Percentiles rank a stretch among this genome's conserved stretches.
These are phyloP conservation scores for Lachnellula occidentalis DNA, from an alignment of 2,329 filamentous ascomycete genomes.

Conservation along the genomic window DNA sequence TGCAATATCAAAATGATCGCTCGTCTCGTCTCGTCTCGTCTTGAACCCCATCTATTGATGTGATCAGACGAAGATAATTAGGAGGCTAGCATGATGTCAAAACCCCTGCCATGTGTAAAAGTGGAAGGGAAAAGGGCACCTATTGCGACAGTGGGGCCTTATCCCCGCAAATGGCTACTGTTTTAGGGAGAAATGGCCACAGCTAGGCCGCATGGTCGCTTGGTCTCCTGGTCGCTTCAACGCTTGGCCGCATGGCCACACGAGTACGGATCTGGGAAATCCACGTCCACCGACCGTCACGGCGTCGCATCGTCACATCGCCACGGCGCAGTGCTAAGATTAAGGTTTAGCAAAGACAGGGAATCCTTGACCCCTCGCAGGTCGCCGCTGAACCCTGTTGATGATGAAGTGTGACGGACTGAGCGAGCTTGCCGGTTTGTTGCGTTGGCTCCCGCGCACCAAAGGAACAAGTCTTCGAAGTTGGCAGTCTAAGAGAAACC, in stretches of 20 bases:
- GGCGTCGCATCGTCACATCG: conserved; percentile 5
- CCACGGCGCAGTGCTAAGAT: conserved; percentile 2
- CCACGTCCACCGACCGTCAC: background rate
- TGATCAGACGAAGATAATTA: background rate
- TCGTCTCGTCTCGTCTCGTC: background rate
- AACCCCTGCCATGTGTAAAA: background rate
- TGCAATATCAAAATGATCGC: background rate
- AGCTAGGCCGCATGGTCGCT: no score
- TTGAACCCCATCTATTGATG: background rate
- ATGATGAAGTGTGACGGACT: background rate
- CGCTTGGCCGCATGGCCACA: no score
- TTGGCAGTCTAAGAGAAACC: background rate
- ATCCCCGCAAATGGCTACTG: background rate
- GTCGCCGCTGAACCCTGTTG: background rate
- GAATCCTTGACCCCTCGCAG: background rate
- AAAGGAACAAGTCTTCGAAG: background rate
- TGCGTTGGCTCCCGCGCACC: background rate
- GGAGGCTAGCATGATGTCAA: background rate
- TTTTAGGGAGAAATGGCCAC: background rate
- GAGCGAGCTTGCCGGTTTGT: background rate
- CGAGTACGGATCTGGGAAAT: no score
- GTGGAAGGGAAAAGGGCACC: background rate
- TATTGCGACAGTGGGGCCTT: background rate
- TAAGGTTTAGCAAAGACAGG: conserved; percentile 9
- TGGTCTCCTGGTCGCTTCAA: no score